Evolutionary conservation across 1,284 basidiomycete genomes (phyloP), one percentile per base, ranked within the genome.

Genomic region (Microbotryomycetes sp.): DNA sequence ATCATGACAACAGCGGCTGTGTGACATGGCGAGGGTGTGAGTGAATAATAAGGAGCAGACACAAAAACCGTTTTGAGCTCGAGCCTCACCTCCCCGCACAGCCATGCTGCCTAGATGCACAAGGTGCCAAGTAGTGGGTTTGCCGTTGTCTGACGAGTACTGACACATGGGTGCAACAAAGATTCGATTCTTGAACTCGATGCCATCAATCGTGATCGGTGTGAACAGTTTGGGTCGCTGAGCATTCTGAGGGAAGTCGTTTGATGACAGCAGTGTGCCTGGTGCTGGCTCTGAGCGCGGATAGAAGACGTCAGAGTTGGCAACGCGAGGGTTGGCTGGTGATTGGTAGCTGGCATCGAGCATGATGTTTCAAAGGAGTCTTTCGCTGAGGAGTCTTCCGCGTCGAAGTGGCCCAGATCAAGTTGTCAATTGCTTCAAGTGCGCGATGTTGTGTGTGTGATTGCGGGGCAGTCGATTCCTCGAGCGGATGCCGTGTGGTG

Each of bases 101-200:
- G 60, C 64, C 23, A 61, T 55, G 66, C 82, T 81, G 19, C 83
- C 84, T 45, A 85, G 80, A 73, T 89, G 87, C 25, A 88, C 86
- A 15, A 89, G 76, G 74, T 91, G 88, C 84, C 61, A 88, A 69
- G 88, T 84, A 0, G 87, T 62, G 86, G 26, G 82, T 81, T 73
- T 85, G 81, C 6, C 89, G 6, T 54, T 56, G 49, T 86, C 81
- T 4, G 85, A 80, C 53, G 84, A 86, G 77, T 90, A 89, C 55
- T 70, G 66, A 51, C 62, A 64, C 62, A 63, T 62, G 62, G 79
- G 51, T 67, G 81, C 79, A 49, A 83, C 85, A 67, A 82, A 84
- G 49, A 87, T 83, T 50, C 69, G 51, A 74, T 90, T 88, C 73
- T 86, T 86, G 79, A 90, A 55, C 2, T 79, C 81, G 1, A 82